phyloP scores from a whole-genome alignment of 202 grass and related monocot species.

The Musa balbisiana region DNA sequence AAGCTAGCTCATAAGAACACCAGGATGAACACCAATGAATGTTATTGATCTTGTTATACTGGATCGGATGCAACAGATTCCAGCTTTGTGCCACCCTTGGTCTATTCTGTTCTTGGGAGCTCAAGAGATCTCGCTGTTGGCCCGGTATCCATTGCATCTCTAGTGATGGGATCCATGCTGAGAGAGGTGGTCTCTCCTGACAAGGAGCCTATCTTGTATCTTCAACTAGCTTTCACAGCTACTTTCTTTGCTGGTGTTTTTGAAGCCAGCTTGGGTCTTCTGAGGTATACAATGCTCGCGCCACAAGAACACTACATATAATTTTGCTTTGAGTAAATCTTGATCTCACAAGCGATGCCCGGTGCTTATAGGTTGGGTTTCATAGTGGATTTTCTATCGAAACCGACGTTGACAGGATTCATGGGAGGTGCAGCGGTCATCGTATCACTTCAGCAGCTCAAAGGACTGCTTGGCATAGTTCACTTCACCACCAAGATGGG shows the following conservation, averaged over 20 bases:
- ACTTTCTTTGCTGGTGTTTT: constrained; percentile 97
- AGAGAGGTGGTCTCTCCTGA: constrained; percentile 79
- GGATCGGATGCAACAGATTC: constrained; percentile 42
- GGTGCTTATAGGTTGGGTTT: constrained; percentile 49
- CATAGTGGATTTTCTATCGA: constrained; percentile 93
- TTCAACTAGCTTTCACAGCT: constrained; percentile 88
- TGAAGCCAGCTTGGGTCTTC: constrained; percentile 78
- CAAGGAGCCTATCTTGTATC: constrained; percentile 58
- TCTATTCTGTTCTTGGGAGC: constrained; percentile 89
- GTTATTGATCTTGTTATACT: not conserved
- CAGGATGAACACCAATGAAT: not conserved
- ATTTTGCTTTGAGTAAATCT: no score
- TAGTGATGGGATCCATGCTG: constrained; percentile 98
- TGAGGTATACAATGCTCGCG: constrained; percentile 30
- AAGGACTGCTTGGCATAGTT: constrained; percentile 81
- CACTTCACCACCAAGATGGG: constrained; percentile 96
- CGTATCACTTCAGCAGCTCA: constrained; percentile 97
- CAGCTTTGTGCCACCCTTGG: constrained; percentile 93
- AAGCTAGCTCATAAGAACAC: not conserved
- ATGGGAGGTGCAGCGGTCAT: constrained; percentile 98
- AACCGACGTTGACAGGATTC: constrained; percentile 80
- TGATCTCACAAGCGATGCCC: not conserved
- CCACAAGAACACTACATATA: no score
- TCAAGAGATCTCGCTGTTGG: constrained; percentile 85
- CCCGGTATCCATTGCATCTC: constrained; percentile 85